A percentile compares a stretch with the other conserved stretches of the same genome.
phyloP scores from a whole-genome alignment of 2,329 filamentous ascomycete species.

The Thelonectria discophora region DNA sequence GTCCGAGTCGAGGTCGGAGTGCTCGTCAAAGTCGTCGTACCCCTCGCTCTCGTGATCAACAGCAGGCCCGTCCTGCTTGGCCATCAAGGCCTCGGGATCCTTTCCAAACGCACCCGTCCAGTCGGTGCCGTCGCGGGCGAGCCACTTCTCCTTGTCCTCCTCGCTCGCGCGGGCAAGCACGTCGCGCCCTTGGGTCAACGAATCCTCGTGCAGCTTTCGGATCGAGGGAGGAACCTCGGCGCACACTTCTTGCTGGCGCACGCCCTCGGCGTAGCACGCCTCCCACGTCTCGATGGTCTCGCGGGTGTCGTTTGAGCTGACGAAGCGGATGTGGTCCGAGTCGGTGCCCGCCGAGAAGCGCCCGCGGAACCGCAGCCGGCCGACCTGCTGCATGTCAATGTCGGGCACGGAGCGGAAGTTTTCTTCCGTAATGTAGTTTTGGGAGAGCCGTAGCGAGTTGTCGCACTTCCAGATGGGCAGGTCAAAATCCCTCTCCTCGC shows the following conservation, averaged over 20 bases:
- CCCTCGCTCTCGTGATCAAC: slow-evolving; percentile 48
- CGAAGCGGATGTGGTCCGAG: slow-evolving; percentile 82
- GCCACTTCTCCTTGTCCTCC: slow-evolving; percentile 80
- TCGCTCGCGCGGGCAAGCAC: slow-evolving; percentile 77
- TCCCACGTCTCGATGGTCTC: slow-evolving; percentile 97
- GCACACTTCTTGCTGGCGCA: slow-evolving; percentile 74
- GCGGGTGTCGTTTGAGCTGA: slow-evolving; percentile 85
- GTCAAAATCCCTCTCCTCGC: slow-evolving; percentile 78
- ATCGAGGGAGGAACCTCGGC: slow-evolving; percentile 77
- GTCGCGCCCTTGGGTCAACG: slow-evolving; percentile 80
- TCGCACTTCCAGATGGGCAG: slow-evolving; percentile 91
- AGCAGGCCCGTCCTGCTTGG: slow-evolving; percentile 40
- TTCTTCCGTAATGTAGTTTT: slow-evolving; percentile 89
- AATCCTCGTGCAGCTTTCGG: slow-evolving; percentile 81
- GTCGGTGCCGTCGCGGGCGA: slow-evolving; percentile 81
- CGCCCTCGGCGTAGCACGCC: slow-evolving; percentile 87
- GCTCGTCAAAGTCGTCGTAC: slow-evolving; percentile 51
- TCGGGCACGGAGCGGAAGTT: slow-evolving; percentile 77
- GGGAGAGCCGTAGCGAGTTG: slow-evolving; percentile 77
- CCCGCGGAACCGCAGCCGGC: slow-evolving; percentile 80
- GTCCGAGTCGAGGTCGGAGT: slow-evolving; percentile 36
- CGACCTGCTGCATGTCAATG: slow-evolving; percentile 80
- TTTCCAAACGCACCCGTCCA: slow-evolving; percentile 88
- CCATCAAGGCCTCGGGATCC: slow-evolving; percentile 68
- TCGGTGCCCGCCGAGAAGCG: slow-evolving; percentile 92